Percentiles rank a stretch among this genome's conserved stretches.
Conservation (phyloP, 345 rosid species). For the Populus tremula region DNA sequence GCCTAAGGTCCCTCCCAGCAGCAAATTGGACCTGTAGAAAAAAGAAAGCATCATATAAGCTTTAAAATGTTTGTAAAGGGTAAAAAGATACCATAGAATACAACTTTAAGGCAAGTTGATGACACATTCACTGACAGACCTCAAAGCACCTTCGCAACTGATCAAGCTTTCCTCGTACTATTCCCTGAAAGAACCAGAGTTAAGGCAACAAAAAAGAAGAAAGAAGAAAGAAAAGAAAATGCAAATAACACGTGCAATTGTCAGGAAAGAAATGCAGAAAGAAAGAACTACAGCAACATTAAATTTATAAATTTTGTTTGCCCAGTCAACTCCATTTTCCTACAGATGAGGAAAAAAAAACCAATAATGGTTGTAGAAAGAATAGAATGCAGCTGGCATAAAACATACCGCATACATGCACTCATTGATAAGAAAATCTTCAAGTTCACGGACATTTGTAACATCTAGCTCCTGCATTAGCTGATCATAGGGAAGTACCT, state of each 20-base stretch:
- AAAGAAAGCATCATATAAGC: background rate
- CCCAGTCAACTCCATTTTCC: background rate
- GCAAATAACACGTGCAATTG: background rate
- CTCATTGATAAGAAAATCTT: conserved; percentile 96
- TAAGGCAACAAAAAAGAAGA: background rate
- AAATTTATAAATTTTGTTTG: background rate
- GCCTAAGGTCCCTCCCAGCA: conserved; percentile 93
- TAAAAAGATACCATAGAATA: background rate
- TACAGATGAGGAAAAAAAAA: background rate
- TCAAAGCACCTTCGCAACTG: conserved; percentile 90
- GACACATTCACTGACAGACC: conserved; percentile 43
- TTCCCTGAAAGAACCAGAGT: conserved; percentile 53
- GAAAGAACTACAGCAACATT: background rate
- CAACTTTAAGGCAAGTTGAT: background rate
- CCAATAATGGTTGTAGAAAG: background rate
- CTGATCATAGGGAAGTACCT: conserved; percentile 84
- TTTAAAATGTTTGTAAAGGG: background rate
- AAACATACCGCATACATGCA: conserved; percentile 90
- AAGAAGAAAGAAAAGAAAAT: background rate
- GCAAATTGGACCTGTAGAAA: conserved; percentile 80
- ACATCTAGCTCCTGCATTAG: conserved; percentile 90
- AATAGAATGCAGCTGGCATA: conserved; percentile 12
- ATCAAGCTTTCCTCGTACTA: conserved; percentile 94
- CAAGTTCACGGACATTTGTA: conserved; percentile 90
- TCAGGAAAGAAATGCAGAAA: background rate